phyloP scores from a whole-genome alignment of 192 early-diverging fungal species.

The Dimargaris cristalligena region DNA sequence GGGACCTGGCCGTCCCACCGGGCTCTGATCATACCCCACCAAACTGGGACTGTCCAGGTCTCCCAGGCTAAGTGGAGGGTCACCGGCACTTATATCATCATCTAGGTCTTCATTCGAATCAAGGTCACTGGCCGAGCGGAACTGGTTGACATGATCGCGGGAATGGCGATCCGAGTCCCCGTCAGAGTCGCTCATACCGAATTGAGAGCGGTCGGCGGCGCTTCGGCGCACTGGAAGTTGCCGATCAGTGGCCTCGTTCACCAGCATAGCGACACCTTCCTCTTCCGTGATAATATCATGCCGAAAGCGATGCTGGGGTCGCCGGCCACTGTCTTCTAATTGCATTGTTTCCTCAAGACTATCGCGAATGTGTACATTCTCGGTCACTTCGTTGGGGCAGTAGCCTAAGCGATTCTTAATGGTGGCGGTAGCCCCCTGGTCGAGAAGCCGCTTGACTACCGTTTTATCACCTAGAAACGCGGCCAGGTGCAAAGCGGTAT shows the following conservation, averaged over 20 bases:
- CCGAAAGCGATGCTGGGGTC: neutral
- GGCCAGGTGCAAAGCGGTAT: constrained; percentile 31
- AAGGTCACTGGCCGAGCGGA: neutral
- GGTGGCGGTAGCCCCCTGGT: constrained; percentile 28
- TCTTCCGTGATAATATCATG: neutral
- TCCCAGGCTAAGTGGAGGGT: neutral
- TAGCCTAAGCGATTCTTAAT: constrained; percentile 29
- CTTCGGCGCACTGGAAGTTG: neutral
- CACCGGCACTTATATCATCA: neutral
- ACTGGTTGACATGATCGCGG: neutral
- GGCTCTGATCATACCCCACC: neutral
- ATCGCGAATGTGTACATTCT: constrained; percentile 5
- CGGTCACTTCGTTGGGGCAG: constrained; percentile 23
- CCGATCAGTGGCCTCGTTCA: neutral
- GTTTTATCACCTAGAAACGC: constrained; percentile 32
- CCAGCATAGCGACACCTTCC: neutral
- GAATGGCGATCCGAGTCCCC: neutral
- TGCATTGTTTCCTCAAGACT: neutral
- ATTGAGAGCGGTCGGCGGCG: neutral
- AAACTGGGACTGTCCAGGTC: neutral
- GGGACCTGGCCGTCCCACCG: neutral
- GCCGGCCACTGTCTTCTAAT: neutral
- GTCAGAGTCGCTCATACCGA: neutral
- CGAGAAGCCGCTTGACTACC: constrained; percentile 26
- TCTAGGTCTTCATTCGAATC: neutral